These are phyloP conservation scores for Hypsizygus marmoreus DNA, from an alignment of 768 basidiomycete species.

Conservation along the genomic window DNA sequence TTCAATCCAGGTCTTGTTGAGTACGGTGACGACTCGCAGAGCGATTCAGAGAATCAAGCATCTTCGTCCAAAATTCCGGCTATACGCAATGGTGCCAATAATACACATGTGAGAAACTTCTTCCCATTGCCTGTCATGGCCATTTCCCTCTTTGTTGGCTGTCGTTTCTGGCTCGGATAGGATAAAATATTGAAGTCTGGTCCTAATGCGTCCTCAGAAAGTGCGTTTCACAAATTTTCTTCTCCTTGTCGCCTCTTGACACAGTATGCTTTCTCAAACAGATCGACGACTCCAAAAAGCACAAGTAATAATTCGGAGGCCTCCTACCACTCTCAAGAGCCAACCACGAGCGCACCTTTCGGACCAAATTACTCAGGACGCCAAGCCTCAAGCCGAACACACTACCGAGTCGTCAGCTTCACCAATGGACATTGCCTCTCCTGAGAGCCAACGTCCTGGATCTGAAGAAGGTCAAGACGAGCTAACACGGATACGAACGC, in stretches of 20 bases:
- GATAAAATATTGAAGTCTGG: conserved; percentile 51
- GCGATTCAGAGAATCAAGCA: conserved; percentile 50
- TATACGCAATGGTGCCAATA: conserved; percentile 9
- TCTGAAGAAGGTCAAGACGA: conserved; percentile 44
- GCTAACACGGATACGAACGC: conserved; percentile 49
- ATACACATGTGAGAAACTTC: conserved; percentile 65
- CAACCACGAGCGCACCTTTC: conserved; percentile 52
- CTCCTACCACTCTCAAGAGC: conserved; percentile 44
- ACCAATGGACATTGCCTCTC: conserved; percentile 20
- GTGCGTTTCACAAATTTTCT: conserved; percentile 39
- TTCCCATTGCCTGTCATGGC: conserved; percentile 31
- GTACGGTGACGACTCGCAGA: conserved; percentile 66
- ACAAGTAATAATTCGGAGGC: conserved; percentile 62
- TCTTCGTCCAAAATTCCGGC: conserved; percentile 30
- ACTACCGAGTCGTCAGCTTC: conserved; percentile 6
- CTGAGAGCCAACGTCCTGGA: conserved; percentile 18
- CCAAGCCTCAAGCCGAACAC: conserved; percentile 11
- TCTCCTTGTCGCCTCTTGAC: neutral
- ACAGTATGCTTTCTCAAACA: conserved; percentile 10
- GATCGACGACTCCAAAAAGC: conserved; percentile 49
- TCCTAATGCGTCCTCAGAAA: conserved; percentile 39
- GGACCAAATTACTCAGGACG: conserved; percentile 39
- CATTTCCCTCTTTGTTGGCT: conserved; percentile 72
- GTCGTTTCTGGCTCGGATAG: conserved; percentile 62
- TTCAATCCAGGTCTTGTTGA: conserved; percentile 54